A percentile compares a stretch with the other conserved stretches of the same genome.
Evolutionary conservation across 345 rosid genomes (phyloP).

Genomic region (Eucalyptus polybractea): DNA sequence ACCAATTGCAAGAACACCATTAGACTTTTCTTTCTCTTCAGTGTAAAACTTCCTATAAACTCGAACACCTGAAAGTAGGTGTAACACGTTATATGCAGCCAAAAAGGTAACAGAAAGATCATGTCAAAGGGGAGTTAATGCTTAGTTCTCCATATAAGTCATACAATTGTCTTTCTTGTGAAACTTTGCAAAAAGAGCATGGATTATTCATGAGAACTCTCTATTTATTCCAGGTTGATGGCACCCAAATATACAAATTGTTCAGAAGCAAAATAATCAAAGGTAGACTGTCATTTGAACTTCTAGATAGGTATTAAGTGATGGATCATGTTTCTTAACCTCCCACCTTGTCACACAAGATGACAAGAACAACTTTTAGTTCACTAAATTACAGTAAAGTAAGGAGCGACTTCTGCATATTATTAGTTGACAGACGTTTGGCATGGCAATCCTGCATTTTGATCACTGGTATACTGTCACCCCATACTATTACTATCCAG

Average conservation of each 20-base stretch:
- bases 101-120: background rate
- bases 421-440: background rate
- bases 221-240: background rate
- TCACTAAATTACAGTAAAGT: background rate
- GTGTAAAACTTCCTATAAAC: conserved; percentile 58
- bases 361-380: background rate
- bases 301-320: background rate
- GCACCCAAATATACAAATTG: background rate
- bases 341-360: background rate
- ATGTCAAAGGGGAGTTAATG: background rate
- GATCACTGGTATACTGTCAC: background rate
- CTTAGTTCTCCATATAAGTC: background rate
- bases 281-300: background rate
- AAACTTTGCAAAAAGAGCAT: background rate
- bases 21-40: conserved; percentile 47
- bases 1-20: conserved; percentile 59
- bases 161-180: background rate
- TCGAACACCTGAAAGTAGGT: conserved; percentile 27
- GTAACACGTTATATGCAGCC: background rate
- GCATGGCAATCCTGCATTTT: background rate
- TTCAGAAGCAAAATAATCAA: background rate
- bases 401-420: background rate
- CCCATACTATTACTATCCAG: background rate
- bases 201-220: background rate
- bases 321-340: background rate